Evolutionary conservation across 768 basidiomycete species (phyloP).

Genomic region (Amanita pseudoporphyria): DNA sequence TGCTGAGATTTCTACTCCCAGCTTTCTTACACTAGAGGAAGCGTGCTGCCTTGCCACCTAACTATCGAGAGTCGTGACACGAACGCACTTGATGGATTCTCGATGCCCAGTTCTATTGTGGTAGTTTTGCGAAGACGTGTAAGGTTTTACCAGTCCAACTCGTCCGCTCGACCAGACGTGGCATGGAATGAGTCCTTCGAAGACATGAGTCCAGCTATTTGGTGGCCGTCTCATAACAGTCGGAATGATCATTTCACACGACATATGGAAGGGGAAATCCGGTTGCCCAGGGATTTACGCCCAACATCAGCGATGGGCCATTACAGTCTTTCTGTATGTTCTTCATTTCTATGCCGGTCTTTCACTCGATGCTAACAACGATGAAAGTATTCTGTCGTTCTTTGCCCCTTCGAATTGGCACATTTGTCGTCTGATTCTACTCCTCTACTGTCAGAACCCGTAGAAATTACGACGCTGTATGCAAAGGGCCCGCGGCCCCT

Average conservation of each 20-base stretch:
- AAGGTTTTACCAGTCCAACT: conserved; percentile 30
- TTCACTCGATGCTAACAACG: conserved; percentile 4
- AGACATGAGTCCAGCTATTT: conserved; percentile 33
- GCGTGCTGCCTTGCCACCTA: conserved; percentile 36
- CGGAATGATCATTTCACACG: conserved; percentile 23
- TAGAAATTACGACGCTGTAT: conserved; percentile 44
- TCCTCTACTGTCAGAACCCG: conserved; percentile 36
- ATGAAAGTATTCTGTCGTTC: conserved; percentile 34
- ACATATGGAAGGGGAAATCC: conserved; percentile 43
- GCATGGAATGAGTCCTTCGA: conserved; percentile 37
- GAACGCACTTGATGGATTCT: conserved; percentile 31
- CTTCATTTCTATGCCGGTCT: neutral
- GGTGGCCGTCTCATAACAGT: conserved; percentile 34
- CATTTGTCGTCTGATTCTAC: conserved; percentile 28
- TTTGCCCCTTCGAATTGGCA: conserved; percentile 34
- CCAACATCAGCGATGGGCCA: conserved; percentile 41
- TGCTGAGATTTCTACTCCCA: conserved; percentile 10
- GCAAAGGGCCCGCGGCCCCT: conserved; percentile 39
- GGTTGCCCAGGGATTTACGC: conserved; percentile 38
- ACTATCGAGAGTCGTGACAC: conserved; percentile 30
- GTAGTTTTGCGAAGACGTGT: conserved; percentile 32
- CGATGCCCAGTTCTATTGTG: conserved; percentile 28
- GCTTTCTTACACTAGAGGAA: conserved; percentile 41
- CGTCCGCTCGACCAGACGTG: conserved; percentile 25
- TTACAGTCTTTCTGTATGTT: conserved; percentile 40